Evolutionary conservation across 805 yeast species (phyloP), one percentile per base, ranked within the genome.

Genomic region (Metschnikowia noctiluminum): DNA sequence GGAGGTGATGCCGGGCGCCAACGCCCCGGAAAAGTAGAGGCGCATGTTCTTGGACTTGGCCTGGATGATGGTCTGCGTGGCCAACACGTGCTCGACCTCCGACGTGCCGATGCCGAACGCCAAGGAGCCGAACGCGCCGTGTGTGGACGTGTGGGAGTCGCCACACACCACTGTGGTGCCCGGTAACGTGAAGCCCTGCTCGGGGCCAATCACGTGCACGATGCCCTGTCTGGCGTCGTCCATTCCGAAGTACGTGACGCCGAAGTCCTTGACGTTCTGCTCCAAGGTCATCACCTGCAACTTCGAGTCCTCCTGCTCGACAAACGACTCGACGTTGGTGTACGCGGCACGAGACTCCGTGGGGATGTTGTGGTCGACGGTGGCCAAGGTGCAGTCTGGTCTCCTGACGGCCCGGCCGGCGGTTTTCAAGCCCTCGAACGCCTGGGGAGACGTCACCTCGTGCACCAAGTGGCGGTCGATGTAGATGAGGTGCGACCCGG

Each of bases 71-170:
- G 98, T 91, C 75, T 94, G 99, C 3, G 99, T 94, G 44, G 99
- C 99, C 63, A 94, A 76, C 51, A 94, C 99, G 68, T 94, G 99
- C 76, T 94, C 99, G 47, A 94, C 99, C 74, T 94, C 99, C 12
- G 97, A 91, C 49, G 99, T 94, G 67, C 99, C 99, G 63, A 94
- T 94, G 73, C 99, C 99, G 62, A 94, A 94, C 11, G 99, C 99
- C 49, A 94, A 79, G 9, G 98, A 76, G 54, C 99, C 99, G 65
- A 94, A 94, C 39, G 99, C 99, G 62, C 99, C 99, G 65, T 94
- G 99, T 1, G 99, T 94, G 3, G 97, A 89, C 28, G 99, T 94
- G 68, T 94, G 99, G 4, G 97, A 90, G 69, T 94, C 99, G 69
- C 99, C 99, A 73, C 99, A 94, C 39, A 94, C 99, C 32, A 94